Base-by-base conservation (phyloP, 2,329 filamentous ascomycete species). In the Xylariaceae sp. region DNA sequence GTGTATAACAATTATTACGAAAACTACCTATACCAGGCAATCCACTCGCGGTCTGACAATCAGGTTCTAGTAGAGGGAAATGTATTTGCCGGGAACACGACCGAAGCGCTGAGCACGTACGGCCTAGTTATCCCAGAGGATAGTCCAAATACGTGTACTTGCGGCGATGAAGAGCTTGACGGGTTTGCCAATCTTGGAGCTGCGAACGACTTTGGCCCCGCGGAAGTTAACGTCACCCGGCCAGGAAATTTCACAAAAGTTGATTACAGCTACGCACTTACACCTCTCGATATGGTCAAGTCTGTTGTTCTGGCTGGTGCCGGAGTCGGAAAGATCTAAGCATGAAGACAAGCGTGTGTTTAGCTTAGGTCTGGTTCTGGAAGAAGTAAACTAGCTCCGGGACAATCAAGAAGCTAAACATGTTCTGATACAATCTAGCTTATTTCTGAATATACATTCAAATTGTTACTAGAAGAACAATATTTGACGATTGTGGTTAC, bases 51-150 rank as follows among this genome's bases (percentile, higher is more conserved):
- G 19, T 77, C 73, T 4, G 77, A 80, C 40, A 80, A 79, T 57
- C 78, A 81, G 67, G 74, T 80, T 0, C 73, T 81, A 3, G 77
- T 82, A 4, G 79, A 82, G 58, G 78, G 74, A 2, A 81, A 81
- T 51, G 77, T 78, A 2, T 81, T 81, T 68, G 67, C 74, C 4
- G 76, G 76, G 4, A 74, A 79, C 48, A 81, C 80, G 0, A 70
- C 69, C 12, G 79, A 81, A 58, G 80, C 82, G 0, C 66, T 84
- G 21, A 81, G 76, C 62, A 83, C 82, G 0, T 82, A 84, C 48
- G 81, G 82, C 0, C 70, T 83, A 0, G 82, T 84, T 1, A 79
- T 84, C n/a, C 82, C 82, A 0, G 73, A 77, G 41, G 82, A 84
- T 57, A 77, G 39, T 9, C 82, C 82, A 0, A 84, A 84, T 56